Base-by-base conservation (phyloP, 805 yeast species). In the Debaryomyces maramus region DNA sequence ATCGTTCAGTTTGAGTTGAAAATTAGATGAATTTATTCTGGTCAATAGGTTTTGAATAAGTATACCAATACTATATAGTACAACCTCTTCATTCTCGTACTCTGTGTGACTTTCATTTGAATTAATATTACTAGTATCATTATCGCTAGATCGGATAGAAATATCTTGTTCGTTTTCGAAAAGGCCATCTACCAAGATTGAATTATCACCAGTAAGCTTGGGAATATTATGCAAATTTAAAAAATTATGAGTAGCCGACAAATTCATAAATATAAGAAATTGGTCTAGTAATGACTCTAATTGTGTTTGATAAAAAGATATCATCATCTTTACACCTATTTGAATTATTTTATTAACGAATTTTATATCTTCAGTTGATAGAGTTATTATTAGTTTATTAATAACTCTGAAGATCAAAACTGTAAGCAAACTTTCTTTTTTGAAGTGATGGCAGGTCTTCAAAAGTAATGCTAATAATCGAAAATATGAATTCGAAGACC, bases 241-340 rank as follows among this genome's bases (percentile, higher is more conserved):
- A 39, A 68, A 67, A 5, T 69, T 67, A 15, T 75, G 60, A 1
- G 56, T 44, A 5, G 59, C 53, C 1, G 71, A 58, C n/a, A 78
- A 39, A 34, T 78, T 67, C 7, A 72, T 50, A 44, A 81, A 78
- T 3, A 72, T 48, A 4, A 65, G 47, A 9, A 78, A 45, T 48
- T 80, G 81, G 10, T 61, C 60, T 34, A 63, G 69, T 3, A 79
- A 44, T 0, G 63, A 51, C 2, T 66, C 73, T 48, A 67, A 70
- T 7, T 71, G 68, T 1, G 80, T 61, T 8, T 63, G 51, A 14
- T 65, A 56, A n/a, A 74, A 54, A 18, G 51, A 54, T 2, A 68
- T 42, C 3, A 70, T 47, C 11, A 67, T 55, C 9, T 47, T 54
- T 19, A 74, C 43, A 0, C 80, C 78, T 1, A 72, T 30, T 28